phyloP scores from a whole-genome alignment of 768 basidiomycete species.

The Cubamyces lactineus region DNA sequence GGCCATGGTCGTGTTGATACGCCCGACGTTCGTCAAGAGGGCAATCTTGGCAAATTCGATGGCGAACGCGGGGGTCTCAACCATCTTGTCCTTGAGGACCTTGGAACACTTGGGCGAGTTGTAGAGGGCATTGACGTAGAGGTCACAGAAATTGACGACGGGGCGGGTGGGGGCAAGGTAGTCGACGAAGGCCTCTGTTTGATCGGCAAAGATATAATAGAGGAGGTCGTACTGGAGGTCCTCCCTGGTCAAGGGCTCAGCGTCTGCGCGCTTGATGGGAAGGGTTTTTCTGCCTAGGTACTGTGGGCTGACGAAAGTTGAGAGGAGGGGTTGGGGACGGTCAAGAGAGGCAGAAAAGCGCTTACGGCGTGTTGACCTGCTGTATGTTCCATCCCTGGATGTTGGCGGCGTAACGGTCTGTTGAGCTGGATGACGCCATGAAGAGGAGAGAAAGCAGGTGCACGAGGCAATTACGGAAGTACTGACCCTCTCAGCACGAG shows the following conservation, averaged over 20 bases:
- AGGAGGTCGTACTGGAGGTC: constrained; percentile 90
- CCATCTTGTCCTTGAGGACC: constrained; percentile 86
- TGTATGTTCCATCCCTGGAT: constrained; percentile 34
- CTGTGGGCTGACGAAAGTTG: constrained; percentile 48
- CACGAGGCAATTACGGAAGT: constrained; percentile 34
- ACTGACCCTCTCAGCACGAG: constrained; percentile 34
- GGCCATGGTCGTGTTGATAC: constrained; percentile 93
- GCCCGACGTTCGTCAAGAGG: constrained; percentile 84
- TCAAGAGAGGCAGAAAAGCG: constrained; percentile 8
- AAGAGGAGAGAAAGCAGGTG: constrained; percentile 33
- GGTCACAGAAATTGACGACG: constrained; percentile 72
- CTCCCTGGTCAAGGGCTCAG: constrained; percentile 78
- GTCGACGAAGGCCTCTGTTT: constrained; percentile 69
- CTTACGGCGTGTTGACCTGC: constrained; percentile 37
- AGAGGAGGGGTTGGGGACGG: constrained; percentile 51
- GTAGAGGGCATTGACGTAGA: constrained; percentile 82
- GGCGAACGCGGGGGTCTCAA: constrained; percentile 77
- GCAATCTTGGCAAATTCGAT: constrained; percentile 83
- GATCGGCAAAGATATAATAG: constrained; percentile 74
- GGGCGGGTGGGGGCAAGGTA: constrained; percentile 51
- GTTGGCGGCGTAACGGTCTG: constrained; percentile 32
- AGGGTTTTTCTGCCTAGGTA: constrained; percentile 57
- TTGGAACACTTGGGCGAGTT: constrained; percentile 85
- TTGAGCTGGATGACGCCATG: constrained; percentile 38
- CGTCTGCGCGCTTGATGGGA: constrained; percentile 82